A percentile compares a stretch with the other conserved stretches of the same genome.
phyloP scores from a whole-genome alignment of 345 rosid species.

The Camelina sativa region DNA sequence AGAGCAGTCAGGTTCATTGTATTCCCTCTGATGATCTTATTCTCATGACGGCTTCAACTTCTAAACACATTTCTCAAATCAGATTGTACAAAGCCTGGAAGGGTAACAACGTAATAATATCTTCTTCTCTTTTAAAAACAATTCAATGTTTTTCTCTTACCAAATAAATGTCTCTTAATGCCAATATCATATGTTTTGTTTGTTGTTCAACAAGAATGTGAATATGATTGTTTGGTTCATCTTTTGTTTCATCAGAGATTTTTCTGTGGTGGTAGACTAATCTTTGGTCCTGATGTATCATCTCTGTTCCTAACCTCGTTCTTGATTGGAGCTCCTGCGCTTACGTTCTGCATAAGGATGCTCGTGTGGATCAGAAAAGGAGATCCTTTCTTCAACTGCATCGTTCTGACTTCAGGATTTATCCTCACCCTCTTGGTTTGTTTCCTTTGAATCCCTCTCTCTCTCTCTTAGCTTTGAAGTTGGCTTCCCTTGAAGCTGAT shows the following conservation, averaged over 20 bases:
- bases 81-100: constrained; percentile 86
- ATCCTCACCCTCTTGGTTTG: constrained; percentile 64
- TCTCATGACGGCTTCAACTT: constrained; percentile 45
- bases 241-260: constrained; percentile 65
- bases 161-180: not conserved
- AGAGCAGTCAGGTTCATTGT: constrained; percentile 44
- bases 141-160: not conserved
- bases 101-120: constrained; percentile 82
- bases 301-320: constrained; percentile 62
- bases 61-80: constrained; percentile 41
- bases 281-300: constrained; percentile 92
- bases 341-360: constrained; percentile 75
- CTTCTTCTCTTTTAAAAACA: not conserved
- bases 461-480: not conserved
- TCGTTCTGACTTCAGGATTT: constrained; percentile 55
- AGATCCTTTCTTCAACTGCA: constrained; percentile 50
- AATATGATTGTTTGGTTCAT: not conserved
- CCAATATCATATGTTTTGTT: not conserved
- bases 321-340: constrained; percentile 74
- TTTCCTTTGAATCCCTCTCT: constrained; percentile 27
- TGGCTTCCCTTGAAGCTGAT: constrained; percentile 17
- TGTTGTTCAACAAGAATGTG: constrained; percentile 5
- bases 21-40: constrained; percentile 40
- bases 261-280: constrained; percentile 69
- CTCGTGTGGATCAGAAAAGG: constrained; percentile 44